phyloP scores from a whole-genome alignment of 1,139 yeast genomes.

The Sugiyamaella xylanicola region DNA sequence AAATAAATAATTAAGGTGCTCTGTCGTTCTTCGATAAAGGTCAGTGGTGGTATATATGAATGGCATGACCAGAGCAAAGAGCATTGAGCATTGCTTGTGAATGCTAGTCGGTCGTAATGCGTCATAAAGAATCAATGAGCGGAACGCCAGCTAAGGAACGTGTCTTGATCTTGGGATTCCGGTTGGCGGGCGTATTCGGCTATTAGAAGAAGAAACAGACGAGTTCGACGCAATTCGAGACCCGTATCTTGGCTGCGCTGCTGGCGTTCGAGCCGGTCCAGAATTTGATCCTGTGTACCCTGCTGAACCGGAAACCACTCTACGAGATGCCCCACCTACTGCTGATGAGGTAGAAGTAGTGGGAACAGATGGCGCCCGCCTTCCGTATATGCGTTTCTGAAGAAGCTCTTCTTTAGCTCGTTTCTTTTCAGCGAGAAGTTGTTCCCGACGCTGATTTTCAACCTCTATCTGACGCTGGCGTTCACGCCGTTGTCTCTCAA shows the following conservation, averaged over 20 bases:
- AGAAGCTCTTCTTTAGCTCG: constrained; percentile 28
- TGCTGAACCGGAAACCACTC: neutral
- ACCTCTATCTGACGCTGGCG: constrained; percentile 28
- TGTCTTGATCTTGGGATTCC: constrained; percentile 14
- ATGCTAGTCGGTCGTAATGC: no score
- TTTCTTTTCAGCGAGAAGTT: constrained; percentile 27
- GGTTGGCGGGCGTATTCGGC: constrained; percentile 18
- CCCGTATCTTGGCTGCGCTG: neutral
- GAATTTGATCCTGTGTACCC: neutral
- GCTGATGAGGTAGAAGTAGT: constrained; percentile 1
- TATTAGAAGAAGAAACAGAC: constrained; percentile 2
- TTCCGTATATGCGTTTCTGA: constrained; percentile 33
- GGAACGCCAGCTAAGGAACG: neutral
- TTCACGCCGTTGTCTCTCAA: constrained; percentile 30
- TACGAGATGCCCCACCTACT: neutral
- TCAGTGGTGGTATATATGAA: no score
- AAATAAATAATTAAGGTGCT: no score
- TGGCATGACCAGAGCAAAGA: no score
- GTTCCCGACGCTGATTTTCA: constrained; percentile 26
- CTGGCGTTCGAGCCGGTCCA: neutral
- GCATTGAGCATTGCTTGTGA: no score
- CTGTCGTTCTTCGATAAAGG: no score
- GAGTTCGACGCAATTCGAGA: no score
- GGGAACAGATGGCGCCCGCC: constrained; percentile 20
- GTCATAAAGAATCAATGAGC: neutral